These are phyloP conservation scores for Austroboletus novae-zelandiae DNA, from an alignment of 1,284 basidiomycete species.

Conservation along the genomic window DNA sequence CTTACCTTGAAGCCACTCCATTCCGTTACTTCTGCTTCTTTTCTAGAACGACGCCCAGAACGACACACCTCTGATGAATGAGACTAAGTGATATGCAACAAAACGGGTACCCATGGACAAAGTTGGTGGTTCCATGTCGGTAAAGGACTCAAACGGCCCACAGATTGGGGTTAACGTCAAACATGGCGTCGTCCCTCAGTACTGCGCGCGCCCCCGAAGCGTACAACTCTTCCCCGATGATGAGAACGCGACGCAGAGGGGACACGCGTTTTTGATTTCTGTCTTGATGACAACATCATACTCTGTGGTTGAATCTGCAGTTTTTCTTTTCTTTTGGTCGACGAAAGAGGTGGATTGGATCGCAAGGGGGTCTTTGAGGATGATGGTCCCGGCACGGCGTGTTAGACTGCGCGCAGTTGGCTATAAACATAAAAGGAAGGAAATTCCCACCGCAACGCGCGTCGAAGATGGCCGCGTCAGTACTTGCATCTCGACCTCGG, in stretches of 20 bases:
- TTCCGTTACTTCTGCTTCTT: too few species aligned
- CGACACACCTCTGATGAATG: constrained; percentile 75
- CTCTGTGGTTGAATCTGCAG: constrained; percentile 91
- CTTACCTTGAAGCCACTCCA: too few species aligned
- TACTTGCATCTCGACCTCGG: constrained; percentile 3
- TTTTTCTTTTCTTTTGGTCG: constrained; percentile 84
- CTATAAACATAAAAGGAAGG: constrained; percentile 20
- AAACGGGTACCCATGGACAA: constrained; percentile 90
- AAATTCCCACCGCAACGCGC: constrained; percentile 32
- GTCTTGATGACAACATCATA: constrained; percentile 91
- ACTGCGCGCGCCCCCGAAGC: constrained; percentile 70
- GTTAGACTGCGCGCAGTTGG: constrained; percentile 61
- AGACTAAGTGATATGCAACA: constrained; percentile 91
- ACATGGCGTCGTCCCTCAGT: constrained; percentile 85
- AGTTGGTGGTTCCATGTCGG: constrained; percentile 69
- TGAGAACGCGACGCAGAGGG: constrained; percentile 31
- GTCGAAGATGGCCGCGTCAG: constrained; percentile 19
- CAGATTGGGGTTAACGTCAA: constrained; percentile 74
- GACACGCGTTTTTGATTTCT: constrained; percentile 68
- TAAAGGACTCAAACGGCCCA: not conserved
- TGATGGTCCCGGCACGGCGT: constrained; percentile 60
- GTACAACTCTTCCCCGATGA: constrained; percentile 91
- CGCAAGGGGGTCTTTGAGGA: constrained; percentile 71
- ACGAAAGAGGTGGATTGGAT: constrained; percentile 59
- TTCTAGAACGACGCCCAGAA: constrained; percentile 72